These are phyloP conservation scores for Citrus inodora DNA, from an alignment of 345 rosid species.

Conservation along the genomic window DNA sequence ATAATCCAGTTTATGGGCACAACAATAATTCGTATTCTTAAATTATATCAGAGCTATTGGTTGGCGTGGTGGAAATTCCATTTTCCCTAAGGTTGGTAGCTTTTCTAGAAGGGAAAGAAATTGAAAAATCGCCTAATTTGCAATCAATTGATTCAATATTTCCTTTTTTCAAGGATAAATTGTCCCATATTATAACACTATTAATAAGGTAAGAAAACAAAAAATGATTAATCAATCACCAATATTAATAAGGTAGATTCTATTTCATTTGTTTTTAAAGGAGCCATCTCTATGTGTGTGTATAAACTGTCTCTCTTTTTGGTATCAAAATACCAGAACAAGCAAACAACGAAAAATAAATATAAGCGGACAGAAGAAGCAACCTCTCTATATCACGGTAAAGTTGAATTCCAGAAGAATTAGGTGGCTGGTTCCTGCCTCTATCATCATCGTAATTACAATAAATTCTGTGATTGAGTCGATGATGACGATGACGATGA, in stretches of 20 bases:
- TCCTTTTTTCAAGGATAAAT: too few species aligned
- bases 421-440: constrained; percentile 33
- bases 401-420: constrained; percentile 58
- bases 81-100: too few species aligned
- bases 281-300: too few species aligned
- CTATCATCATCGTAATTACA: constrained; percentile 35
- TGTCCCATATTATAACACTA: too few species aligned
- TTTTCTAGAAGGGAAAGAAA: too few species aligned
- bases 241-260: not conserved
- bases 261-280: not conserved
- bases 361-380: not conserved
- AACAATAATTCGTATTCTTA: too few species aligned
- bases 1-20: too few species aligned
- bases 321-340: not conserved
- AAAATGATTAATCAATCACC: not conserved
- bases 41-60: too few species aligned
- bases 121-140: too few species aligned
- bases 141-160: too few species aligned
- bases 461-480: constrained; percentile 19
- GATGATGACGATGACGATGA: not conserved
- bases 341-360: not conserved
- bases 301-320: not conserved
- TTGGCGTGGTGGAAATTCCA: too few species aligned
- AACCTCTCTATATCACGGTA: constrained; percentile 84
- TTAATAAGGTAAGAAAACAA: too few species aligned